Evolutionary conservation across 495 filamentous ascomycete genomes (phyloP).

Genomic region (Aspergillus haitiensis): DNA sequence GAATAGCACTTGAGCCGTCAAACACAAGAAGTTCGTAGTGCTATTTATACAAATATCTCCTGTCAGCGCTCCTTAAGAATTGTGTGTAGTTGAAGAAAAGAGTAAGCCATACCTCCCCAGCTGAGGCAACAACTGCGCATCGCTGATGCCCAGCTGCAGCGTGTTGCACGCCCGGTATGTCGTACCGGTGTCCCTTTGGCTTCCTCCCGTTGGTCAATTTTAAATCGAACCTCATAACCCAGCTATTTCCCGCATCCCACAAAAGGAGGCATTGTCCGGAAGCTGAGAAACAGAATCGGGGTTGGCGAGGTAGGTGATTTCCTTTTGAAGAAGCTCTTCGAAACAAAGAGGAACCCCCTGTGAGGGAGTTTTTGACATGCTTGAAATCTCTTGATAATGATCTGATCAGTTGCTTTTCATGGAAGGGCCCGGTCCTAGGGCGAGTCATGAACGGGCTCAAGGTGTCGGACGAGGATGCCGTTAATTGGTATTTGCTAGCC

Average conservation of each 20-base stretch:
- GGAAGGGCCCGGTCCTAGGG: constrained; percentile 13
- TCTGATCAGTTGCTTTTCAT: constrained; percentile 23
- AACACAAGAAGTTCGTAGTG: constrained; percentile 31
- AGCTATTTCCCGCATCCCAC: constrained; percentile 28
- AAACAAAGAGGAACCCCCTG: constrained; percentile 22
- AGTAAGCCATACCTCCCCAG: constrained; percentile 22
- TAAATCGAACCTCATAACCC: constrained; percentile 27
- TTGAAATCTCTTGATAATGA: constrained; percentile 26
- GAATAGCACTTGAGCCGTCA: constrained; percentile 12
- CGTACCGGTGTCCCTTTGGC: constrained; percentile 23
- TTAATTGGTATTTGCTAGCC: constrained; percentile 18
- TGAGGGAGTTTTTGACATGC: constrained; percentile 22
- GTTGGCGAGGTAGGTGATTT: constrained; percentile 20
- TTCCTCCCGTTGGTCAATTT: constrained; percentile 15
- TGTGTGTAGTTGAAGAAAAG: background rate
- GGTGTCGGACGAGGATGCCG: constrained; percentile 13
- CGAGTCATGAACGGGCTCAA: constrained; percentile 13
- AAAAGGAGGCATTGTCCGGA: constrained; percentile 26
- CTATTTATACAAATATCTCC: constrained; percentile 15
- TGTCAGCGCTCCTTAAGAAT: background rate
- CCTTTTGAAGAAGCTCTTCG: constrained; percentile 20
- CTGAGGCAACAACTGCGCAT: constrained; percentile 27
- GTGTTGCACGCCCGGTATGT: constrained; percentile 28
- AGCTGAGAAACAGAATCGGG: constrained; percentile 27
- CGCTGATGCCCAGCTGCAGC: constrained; percentile 26